Conservation (phyloP, 2,329 filamentous ascomycete species). For the Colletotrichum sp. region DNA sequence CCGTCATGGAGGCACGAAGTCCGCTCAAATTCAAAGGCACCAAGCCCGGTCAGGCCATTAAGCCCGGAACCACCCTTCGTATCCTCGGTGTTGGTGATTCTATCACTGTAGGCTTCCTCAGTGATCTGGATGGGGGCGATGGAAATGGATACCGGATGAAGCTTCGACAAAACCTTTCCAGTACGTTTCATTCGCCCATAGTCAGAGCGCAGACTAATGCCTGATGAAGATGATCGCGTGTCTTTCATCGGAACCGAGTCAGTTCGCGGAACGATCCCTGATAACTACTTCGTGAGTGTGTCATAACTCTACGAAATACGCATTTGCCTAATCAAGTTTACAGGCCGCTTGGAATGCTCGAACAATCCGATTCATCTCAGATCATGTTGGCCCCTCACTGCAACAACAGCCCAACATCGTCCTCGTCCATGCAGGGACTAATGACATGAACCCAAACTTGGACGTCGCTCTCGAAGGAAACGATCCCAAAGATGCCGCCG, state of each 20-base stretch:
- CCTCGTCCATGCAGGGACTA: conserved; percentile 41
- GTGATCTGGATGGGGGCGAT: conserved; percentile 29
- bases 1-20: background rate
- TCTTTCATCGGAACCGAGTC: conserved; percentile 35
- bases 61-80: conserved; percentile 34
- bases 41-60: conserved; percentile 20
- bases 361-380: conserved; percentile 39
- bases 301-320: background rate
- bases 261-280: conserved; percentile 30
- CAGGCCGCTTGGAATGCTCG: conserved; percentile 41
- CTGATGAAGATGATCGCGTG: conserved; percentile 25
- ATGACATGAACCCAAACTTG: conserved; percentile 38
- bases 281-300: conserved; percentile 36
- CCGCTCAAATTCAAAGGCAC: background rate
- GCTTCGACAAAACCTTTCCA: conserved; percentile 31
- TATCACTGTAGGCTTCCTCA: conserved; percentile 35
- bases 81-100: conserved; percentile 43
- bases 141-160: conserved; percentile 39
- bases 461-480: conserved; percentile 34
- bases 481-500: conserved; percentile 30
- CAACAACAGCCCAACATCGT: conserved; percentile 38
- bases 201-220: background rate
- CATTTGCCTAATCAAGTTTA: no score
- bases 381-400: conserved; percentile 35
- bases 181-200: conserved; percentile 21